Base-by-base conservation (phyloP, 2,329 filamentous ascomycete genomes). In the Penicillium brasilianum region DNA sequence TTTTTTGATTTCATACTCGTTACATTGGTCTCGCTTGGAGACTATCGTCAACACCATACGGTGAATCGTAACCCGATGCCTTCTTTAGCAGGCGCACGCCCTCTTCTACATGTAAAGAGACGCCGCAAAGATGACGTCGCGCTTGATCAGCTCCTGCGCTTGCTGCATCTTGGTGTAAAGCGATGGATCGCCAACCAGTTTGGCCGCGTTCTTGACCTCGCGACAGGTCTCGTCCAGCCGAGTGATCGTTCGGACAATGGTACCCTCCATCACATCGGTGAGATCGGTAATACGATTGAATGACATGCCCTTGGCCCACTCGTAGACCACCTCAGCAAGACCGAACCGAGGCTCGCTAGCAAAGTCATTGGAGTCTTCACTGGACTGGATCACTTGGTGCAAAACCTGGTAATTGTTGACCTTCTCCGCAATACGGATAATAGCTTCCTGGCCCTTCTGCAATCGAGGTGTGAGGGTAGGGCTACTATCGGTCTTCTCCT, bases 281-380 rank as follows among this genome's bases (percentile, higher is more conserved):
- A 99, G 80, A 67, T 94, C 91, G 0, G 94, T 98, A 68, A 99
- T 99, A 66, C 95, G 94, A 79, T 96, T 96, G 84, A 99, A 99
- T 55, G 91, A 94, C 92, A 98, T 98, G 28, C 95, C 95, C 53
- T 92, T 84, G 10, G 95, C 95, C 95, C 95, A 99, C 77, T 99
- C 95, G 75, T 98, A 97, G 36, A 99, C 96, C 0, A 99, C 95
- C 77, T 99, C 95, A 75, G 97, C 93, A 58, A 99, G 85, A 1
- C 94, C 95, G 74, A 99, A 99, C 10, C 94, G 86, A 1, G 93
- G 92, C 57, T 89, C 85, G 61, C 88, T 92, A 37, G 91, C 90
- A 72, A 97, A 97, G 77, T 98, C 94, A 71, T 96, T 97, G 60
- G 89, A 90, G 74, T 97, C 94, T 58, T 98, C 94, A 1, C 90